These are phyloP conservation scores for Talaromyces sp. DNA, from an alignment of 2,329 filamentous ascomycete genomes.

Conservation along the genomic window DNA sequence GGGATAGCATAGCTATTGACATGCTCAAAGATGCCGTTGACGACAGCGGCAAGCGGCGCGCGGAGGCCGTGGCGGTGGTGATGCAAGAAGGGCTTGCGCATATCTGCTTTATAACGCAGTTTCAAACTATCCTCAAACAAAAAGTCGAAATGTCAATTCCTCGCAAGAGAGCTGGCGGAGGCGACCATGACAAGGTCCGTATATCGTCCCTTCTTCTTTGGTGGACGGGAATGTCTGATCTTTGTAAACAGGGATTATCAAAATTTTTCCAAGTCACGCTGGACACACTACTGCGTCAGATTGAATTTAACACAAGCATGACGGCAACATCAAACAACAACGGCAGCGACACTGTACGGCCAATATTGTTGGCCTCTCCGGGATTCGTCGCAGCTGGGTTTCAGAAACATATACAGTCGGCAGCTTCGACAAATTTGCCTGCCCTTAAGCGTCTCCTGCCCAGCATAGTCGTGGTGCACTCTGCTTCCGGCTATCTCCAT, in stretches of 20 bases:
- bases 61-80: slow-evolving; percentile 81
- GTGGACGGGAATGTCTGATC: not conserved
- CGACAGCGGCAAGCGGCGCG: slow-evolving; percentile 62
- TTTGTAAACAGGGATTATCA: slow-evolving; percentile 53
- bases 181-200: slow-evolving; percentile 44
- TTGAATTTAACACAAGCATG: slow-evolving; percentile 59
- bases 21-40: slow-evolving; percentile 74
- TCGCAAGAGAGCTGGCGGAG: slow-evolving; percentile 41
- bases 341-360: slow-evolving; percentile 38
- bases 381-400: slow-evolving; percentile 83
- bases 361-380: slow-evolving; percentile 79
- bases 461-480: slow-evolving; percentile 65
- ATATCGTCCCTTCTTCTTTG: not conserved
- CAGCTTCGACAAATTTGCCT: slow-evolving; percentile 56
- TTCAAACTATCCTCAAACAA: slow-evolving; percentile 45
- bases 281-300: slow-evolving; percentile 67
- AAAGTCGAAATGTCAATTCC: slow-evolving; percentile 45
- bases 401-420: slow-evolving; percentile 62
- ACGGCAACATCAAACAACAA: slow-evolving; percentile 26
- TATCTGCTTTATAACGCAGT: slow-evolving; percentile 48
- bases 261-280: slow-evolving; percentile 76
- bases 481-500: slow-evolving; percentile 79
- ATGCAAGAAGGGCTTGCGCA: slow-evolving; percentile 69
- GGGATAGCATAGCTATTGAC: slow-evolving; percentile 83
- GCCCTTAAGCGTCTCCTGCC: slow-evolving; percentile 63